Base-by-base conservation (phyloP, 768 basidiomycete genomes). In the Mycena galopus region DNA sequence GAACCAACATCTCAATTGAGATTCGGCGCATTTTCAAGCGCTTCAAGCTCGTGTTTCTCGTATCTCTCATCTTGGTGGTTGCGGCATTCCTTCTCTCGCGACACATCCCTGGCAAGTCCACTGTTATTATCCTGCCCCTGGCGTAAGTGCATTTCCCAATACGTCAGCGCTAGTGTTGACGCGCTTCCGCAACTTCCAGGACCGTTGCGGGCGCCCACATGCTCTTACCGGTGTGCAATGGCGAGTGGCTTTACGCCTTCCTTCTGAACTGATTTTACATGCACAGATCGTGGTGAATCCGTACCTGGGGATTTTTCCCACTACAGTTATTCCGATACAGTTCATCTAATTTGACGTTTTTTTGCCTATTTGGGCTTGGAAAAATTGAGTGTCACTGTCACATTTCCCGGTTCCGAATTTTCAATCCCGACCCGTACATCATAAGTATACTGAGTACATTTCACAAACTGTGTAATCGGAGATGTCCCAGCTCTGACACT, bases 1-100 rank as follows among this genome's bases (percentile, higher is more conserved):
- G 90, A 57, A 94, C 93, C 7, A 96, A 96, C 79, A 96, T 97
- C 86, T 96, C 94, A 88, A 89, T 93, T 65, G 96, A 97, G 80
- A 90, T 96, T 14, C 96, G 96, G 1, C 89, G 90, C 67, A 96
- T 97, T 78, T 84, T 92, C 77, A 90, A 90, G 74, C 92, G 95
- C 4, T 97, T 94, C 84, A 91, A 95, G 79, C 79, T 90, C 68
- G 74, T 96, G 32, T 82, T 95, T 39, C 35, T 84, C 86, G 3
- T 82, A 87, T 0, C 73, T 81, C 4, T 96, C 3, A 92, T 93
- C 0, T 56, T 78, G 1, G 91, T 35, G 35, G 35, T 35, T 35
- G 35, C 35, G 35, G 35, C 35, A 35, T 35, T 35, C 35, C 7
- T 35, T 35, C 35, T 35, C 12, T 35, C 81, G 14, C 96, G 93